Evolutionary conservation across 805 yeast genomes (phyloP).

Genomic region (Saccharomycopsis oosterbeekiorum): DNA sequence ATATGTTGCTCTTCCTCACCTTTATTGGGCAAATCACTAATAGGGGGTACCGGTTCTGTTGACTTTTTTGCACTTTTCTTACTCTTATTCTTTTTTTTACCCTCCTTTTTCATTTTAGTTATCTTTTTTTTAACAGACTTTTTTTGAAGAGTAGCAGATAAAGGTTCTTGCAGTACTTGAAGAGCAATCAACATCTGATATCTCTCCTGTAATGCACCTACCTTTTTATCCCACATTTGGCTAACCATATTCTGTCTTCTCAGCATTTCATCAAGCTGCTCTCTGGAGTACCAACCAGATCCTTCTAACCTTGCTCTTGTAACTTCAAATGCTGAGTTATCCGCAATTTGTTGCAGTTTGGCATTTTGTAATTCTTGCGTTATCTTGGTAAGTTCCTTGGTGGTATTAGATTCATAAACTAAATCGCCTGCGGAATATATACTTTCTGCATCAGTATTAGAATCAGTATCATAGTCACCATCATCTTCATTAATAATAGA

Average conservation of each 20-base stretch:
- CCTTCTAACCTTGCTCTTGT: slow-evolving; percentile 9
- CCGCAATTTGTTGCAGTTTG: slow-evolving; percentile 2
- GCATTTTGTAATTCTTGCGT: not conserved
- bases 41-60: not conserved
- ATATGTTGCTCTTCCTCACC: not conserved
- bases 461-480: not conserved
- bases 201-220: slow-evolving; percentile 3
- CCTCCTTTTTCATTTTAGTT: slow-evolving; percentile 19
- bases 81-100: not conserved
- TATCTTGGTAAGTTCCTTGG: slow-evolving; percentile 1
- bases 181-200: slow-evolving; percentile 1
- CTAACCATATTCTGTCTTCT: slow-evolving; percentile 3
- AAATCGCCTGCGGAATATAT: not conserved
- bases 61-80: not conserved
- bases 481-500: not conserved
- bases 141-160: not conserved
- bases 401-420: not conserved
- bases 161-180: slow-evolving; percentile 1
- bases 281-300: slow-evolving; percentile 19
- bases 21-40: not conserved
- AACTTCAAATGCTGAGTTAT: slow-evolving; percentile 14
- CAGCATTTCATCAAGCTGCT: slow-evolving; percentile 15
- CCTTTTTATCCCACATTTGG: slow-evolving; percentile 10
- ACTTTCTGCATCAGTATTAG: not conserved
- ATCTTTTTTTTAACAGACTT: slow-evolving; percentile 17